Conservation (phyloP, 2,329 filamentous ascomycete genomes). For the Pestalotiopsis fici region DNA sequence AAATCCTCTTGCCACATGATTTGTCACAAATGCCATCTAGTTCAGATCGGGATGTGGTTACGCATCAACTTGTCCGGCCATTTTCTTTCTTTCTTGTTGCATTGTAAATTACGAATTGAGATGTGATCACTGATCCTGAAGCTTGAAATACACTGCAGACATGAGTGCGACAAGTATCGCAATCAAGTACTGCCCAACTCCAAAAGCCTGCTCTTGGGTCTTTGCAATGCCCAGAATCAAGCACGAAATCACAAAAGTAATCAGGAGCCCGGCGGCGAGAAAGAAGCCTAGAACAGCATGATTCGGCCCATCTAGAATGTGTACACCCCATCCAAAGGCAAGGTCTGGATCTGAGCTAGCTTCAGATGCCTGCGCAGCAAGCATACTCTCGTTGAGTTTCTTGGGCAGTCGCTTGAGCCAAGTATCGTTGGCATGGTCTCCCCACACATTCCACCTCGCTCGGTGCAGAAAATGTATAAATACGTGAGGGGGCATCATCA, state of each 20-base stretch:
- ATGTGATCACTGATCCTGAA: background rate
- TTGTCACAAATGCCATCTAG: no score
- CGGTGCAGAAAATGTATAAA: slow-evolving; percentile 2
- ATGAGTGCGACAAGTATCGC: background rate
- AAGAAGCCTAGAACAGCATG: background rate
- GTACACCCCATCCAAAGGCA: background rate
- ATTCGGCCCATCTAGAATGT: background rate
- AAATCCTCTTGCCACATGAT: no score
- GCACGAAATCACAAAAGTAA: background rate
- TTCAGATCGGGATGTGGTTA: no score
- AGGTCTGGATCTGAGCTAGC: background rate
- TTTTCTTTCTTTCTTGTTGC: no score
- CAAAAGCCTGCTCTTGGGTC: slow-evolving; percentile 3
- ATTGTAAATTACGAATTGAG: background rate
- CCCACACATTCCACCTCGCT: background rate
- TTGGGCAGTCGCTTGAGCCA: slow-evolving; percentile 4
- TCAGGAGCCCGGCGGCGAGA: background rate
- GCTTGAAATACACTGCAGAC: background rate
- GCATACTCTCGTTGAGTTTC: background rate
- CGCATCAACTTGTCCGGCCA: no score
- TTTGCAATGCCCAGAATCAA: background rate
- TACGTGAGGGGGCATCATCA: background rate
- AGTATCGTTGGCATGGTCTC: background rate
- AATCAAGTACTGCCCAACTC: background rate
- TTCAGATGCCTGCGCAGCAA: background rate